phyloP scores from a whole-genome alignment of 805 yeast species.

The Groenewaldozyma salmanticensis region DNA sequence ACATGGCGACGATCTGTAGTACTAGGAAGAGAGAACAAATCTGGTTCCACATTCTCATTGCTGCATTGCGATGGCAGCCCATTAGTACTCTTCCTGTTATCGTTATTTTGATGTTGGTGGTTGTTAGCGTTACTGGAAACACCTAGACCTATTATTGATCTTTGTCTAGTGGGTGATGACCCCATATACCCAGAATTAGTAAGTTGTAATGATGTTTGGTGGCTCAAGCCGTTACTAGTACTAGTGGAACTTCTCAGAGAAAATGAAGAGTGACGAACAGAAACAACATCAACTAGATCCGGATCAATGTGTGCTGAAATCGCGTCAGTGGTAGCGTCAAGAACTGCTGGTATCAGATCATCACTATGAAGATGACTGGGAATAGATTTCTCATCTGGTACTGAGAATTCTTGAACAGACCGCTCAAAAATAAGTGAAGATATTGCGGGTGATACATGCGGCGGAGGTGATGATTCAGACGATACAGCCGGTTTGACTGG shows the following conservation, averaged over 20 bases:
- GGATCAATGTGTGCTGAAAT: conserved; percentile 51
- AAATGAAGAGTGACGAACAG: conserved; percentile 36
- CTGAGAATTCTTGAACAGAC: conserved; percentile 48
- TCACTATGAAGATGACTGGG: conserved; percentile 39
- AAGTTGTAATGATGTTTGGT: not conserved
- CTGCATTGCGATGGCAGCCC: not conserved
- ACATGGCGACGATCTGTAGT: conserved; percentile 13
- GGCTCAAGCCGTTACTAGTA: conserved; percentile 1
- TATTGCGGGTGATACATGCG: conserved; percentile 20
- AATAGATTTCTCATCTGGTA: conserved; percentile 16
- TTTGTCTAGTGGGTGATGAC: no score
- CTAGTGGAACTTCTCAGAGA: conserved; percentile 6
- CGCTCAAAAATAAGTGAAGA: conserved; percentile 55
- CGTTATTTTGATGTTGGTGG: not conserved
- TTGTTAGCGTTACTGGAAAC: not conserved
- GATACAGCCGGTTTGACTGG: conserved; percentile 8
- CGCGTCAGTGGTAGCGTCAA: conserved; percentile 67
- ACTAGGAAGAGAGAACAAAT: not conserved
- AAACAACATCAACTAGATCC: conserved; percentile 62
- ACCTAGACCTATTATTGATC: no score
- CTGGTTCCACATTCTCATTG: not conserved
- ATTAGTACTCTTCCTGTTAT: not conserved
- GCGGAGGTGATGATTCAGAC: conserved; percentile 5
- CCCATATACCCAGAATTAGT: no score
- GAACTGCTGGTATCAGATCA: conserved; percentile 70